Conservation (phyloP, 805 yeast genomes). For the Saccharomyces mikatae region DNA sequence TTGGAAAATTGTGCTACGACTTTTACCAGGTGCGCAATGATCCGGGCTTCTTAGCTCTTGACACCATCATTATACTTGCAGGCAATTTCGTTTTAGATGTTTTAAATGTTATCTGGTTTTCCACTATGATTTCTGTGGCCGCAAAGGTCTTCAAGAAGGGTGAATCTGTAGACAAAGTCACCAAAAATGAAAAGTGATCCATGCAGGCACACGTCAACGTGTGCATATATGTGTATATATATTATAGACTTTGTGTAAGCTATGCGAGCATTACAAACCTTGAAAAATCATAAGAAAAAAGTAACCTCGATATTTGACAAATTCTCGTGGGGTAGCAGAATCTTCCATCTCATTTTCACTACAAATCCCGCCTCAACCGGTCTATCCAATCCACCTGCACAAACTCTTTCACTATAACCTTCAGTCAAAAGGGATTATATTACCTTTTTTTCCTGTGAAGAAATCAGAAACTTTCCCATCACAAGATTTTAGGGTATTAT, state of each 20-base stretch:
- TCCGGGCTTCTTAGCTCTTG: constrained; percentile 40
- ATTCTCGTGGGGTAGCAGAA: neutral
- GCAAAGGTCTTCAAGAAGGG: constrained; percentile 29
- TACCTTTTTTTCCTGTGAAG: neutral
- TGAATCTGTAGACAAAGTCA: neutral
- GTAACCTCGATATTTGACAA: neutral
- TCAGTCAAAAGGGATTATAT: neutral
- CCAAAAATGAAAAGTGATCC: neutral
- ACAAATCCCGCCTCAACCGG: neutral
- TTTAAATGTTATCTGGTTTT: constrained; percentile 73
- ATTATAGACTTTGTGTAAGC: neutral
- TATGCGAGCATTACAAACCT: neutral
- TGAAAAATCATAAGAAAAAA: neutral
- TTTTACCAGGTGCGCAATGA: constrained; percentile 35
- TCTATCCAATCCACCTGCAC: neutral
- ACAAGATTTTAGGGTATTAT: neutral
- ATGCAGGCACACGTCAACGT: neutral
- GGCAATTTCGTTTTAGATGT: constrained; percentile 52
- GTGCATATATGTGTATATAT: neutral
- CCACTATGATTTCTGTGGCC: constrained; percentile 66
- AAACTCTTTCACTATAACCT: too few species aligned
- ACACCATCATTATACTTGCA: constrained; percentile 28
- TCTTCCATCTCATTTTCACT: neutral
- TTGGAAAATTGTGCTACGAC: constrained; percentile 40
- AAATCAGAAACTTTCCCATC: neutral